phyloP scores from a whole-genome alignment of 257 asterid genomes.

The Fraxinus excelsior region DNA sequence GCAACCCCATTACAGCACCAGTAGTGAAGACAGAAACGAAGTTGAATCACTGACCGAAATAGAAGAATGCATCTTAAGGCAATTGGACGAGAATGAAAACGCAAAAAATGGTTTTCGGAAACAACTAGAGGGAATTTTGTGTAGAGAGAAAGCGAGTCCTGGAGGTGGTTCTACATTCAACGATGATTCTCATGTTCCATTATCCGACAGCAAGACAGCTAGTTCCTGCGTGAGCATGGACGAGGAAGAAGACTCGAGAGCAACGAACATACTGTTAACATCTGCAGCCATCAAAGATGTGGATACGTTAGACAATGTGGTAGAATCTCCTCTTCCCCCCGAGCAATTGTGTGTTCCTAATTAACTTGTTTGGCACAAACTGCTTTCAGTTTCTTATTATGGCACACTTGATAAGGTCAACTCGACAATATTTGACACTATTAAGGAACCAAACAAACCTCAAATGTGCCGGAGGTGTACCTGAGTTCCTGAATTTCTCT shows the following conservation, averaged over 20 bases:
- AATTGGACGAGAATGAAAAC: constrained; percentile 62
- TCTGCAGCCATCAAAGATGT: constrained; percentile 24
- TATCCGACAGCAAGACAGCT: constrained; percentile 50
- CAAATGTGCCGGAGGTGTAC: constrained; percentile 24
- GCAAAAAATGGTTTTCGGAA: constrained; percentile 80
- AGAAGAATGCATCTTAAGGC: constrained; percentile 75
- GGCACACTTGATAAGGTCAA: neutral
- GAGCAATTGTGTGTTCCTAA: constrained; percentile 20
- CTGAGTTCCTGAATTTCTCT: constrained; percentile 1
- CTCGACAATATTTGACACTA: neutral
- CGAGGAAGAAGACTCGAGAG: constrained; percentile 63
- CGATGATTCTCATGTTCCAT: constrained; percentile 43
- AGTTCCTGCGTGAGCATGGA: constrained; percentile 59
- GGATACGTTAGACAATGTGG: constrained; percentile 32
- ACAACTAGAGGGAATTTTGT: constrained; percentile 71
- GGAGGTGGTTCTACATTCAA: constrained; percentile 35
- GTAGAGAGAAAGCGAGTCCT: constrained; percentile 54
- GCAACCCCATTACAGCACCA: constrained; percentile 35
- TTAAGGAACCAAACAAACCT: neutral
- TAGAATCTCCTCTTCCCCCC: constrained; percentile 28
- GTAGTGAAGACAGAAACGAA: constrained; percentile 59
- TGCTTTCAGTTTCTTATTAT: constrained; percentile 14
- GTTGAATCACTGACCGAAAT: constrained; percentile 73
- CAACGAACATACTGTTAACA: constrained; percentile 20
- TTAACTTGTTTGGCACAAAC: constrained; percentile 23